Base-by-base conservation (phyloP, 306 rosid genomes). In the Vigna hirtella region DNA sequence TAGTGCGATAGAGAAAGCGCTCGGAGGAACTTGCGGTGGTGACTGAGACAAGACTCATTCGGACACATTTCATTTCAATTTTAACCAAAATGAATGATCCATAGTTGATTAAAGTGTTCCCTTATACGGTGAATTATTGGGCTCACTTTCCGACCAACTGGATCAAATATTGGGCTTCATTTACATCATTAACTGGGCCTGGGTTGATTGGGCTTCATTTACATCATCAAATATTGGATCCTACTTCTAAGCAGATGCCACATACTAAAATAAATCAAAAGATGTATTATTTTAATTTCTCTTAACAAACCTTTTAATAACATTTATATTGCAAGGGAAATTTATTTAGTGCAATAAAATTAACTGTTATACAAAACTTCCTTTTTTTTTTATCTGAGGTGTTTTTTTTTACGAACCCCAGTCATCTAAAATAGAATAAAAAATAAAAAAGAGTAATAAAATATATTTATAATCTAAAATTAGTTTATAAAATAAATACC, bases 21-120 rank as follows among this genome's bases (percentile, higher is more conserved):
- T 57, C 58, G 36, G 72, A 8, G n/a, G 84, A 5, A 6, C 45
- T 67, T 45, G 63, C 22, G 30, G 68, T 26, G 48, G 84, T 16
- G 11, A 76, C 14, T 38, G 69, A 79, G 28, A 86, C n/a, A 14
- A 49, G 22, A 22, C 88, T 75, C 96, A 91, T 89, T 79, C 51
- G 47, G 7, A 74, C n/a, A 67, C 77, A 57, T 64, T 67, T 59
- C 79, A 57, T 64, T 67, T 59, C 69, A 43, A 67, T 17, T 52
- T 15, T 22, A 63, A 63, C 58, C 38, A 22, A 32, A 69, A 17
- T 8, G 57, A 16, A 43, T 20, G 47, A 49, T 12, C 5, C 2
- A 15, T 48, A 36, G 58, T 48, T 45, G 14, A 36, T 9, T 0
- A 28, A 7, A n/a, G 30, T 38, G 4, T 38, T 64, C 8, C 10